Percentiles rank a stretch among this genome's conserved stretches.
phyloP scores from a whole-genome alignment of 345 rosid species.

The Trapa bicornis region DNA sequence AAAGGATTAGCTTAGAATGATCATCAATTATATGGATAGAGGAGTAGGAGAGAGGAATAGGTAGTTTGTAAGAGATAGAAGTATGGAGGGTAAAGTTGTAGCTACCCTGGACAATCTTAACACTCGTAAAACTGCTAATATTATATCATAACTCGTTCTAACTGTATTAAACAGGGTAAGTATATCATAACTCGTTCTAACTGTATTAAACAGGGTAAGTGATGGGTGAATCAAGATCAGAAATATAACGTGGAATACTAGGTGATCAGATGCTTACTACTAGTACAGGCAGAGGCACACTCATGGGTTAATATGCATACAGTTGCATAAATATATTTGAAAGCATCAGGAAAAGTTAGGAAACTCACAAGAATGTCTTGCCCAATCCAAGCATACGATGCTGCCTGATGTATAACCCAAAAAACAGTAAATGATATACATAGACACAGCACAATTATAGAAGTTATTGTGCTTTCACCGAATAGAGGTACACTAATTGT shows the following conservation, averaged over 20 bases:
- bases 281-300: not conserved
- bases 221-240: not conserved
- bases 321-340: not conserved
- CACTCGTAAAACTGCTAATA: not conserved
- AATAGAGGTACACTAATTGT: conserved; percentile 47
- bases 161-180: not conserved
- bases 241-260: not conserved
- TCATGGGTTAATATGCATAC: not conserved
- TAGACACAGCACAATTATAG: conserved; percentile 39
- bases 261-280: not conserved
- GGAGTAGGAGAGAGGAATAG: not conserved
- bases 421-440: conserved; percentile 56
- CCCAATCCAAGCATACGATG: conserved; percentile 83
- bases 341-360: not conserved
- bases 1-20: not conserved
- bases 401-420: conserved; percentile 59
- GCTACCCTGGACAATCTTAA: not conserved
- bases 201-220: not conserved
- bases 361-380: conserved; percentile 93
- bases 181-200: not conserved
- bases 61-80: not conserved
- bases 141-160: not conserved
- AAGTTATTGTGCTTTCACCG: conserved; percentile 57
- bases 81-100: not conserved
- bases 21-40: not conserved